A percentile compares a stretch with the other conserved stretches of the same genome.
Conservation (phyloP, 345 rosid species). For the Carallia pectinifolia region DNA sequence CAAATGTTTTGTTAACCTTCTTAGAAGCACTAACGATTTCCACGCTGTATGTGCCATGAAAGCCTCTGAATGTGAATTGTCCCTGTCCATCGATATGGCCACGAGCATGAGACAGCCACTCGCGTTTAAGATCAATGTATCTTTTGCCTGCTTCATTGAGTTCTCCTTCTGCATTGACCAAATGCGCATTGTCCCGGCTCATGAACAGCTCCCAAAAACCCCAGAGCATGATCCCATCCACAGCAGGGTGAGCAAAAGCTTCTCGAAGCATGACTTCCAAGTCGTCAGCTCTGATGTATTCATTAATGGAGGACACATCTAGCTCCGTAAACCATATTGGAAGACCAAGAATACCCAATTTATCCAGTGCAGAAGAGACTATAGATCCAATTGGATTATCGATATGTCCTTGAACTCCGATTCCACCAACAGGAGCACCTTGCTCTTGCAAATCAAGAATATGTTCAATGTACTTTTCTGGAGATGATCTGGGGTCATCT, state of each 20-base stretch:
- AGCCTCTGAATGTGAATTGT: conserved; percentile 32
- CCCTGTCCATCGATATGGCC: conserved; percentile 9
- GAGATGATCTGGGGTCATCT: conserved; percentile 60
- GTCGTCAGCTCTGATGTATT: conserved; percentile 23
- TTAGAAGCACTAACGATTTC: conserved; percentile 10
- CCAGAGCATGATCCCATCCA: conserved; percentile 30
- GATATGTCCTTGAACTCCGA: conserved; percentile 56
- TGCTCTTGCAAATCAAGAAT: conserved; percentile 60
- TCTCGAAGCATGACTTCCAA: conserved; percentile 30
- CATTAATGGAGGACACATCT: conserved; percentile 50
- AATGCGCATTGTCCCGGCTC: conserved; percentile 20
- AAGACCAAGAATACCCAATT: conserved; percentile 43
- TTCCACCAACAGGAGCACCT: conserved; percentile 53
- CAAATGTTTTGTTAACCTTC: conserved; percentile 16
- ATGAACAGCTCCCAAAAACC: conserved; percentile 32
- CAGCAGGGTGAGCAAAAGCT: conserved; percentile 29
- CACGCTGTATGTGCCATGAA: conserved; percentile 23
- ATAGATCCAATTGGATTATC: conserved; percentile 48
- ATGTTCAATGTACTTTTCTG: conserved; percentile 62
- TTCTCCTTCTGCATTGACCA: conserved; percentile 29
- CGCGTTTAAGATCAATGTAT: conserved; percentile 22
- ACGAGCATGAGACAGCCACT: conserved; percentile 20
- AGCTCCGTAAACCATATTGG: conserved; percentile 62
- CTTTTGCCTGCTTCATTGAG: conserved; percentile 29
- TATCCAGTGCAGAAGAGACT: conserved; percentile 46